phyloP scores from a whole-genome alignment of 1,139 yeast genomes.

The Diutina neorugosa region DNA sequence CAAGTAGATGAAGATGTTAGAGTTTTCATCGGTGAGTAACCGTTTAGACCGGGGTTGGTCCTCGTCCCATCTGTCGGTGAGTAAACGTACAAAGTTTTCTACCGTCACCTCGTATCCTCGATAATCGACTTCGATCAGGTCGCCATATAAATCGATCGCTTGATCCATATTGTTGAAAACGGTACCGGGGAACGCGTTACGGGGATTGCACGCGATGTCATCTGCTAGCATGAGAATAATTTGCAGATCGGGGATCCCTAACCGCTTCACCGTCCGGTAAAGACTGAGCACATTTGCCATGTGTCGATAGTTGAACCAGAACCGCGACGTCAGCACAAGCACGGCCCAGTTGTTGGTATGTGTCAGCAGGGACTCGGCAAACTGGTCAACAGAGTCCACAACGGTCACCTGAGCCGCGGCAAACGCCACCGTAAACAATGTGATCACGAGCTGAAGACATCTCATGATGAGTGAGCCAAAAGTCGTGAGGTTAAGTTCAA shows the following conservation, averaged over 20 bases:
- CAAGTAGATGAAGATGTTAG: constrained; percentile 86
- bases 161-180: constrained; percentile 92
- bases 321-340: constrained; percentile 85
- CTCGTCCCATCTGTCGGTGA: constrained; percentile 92
- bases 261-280: constrained; percentile 87
- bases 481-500: not conserved
- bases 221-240: constrained; percentile 92
- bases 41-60: constrained; percentile 90
- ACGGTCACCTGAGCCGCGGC: not conserved
- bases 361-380: not conserved
- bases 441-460: not conserved
- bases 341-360: constrained; percentile 94
- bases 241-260: constrained; percentile 97
- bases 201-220: constrained; percentile 93
- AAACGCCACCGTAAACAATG: not conserved
- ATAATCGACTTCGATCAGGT: constrained; percentile 89
- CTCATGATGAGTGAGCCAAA: not conserved
- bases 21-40: constrained; percentile 81
- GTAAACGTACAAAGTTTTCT: constrained; percentile 77
- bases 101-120: constrained; percentile 97
- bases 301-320: constrained; percentile 97
- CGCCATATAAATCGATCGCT: constrained; percentile 90
- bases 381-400: not conserved
- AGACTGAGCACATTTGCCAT: constrained; percentile 93
- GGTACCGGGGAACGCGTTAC: constrained; percentile 93